phyloP scores from a whole-genome alignment of 768 basidiomycete species.

The Royoungia palumana region DNA sequence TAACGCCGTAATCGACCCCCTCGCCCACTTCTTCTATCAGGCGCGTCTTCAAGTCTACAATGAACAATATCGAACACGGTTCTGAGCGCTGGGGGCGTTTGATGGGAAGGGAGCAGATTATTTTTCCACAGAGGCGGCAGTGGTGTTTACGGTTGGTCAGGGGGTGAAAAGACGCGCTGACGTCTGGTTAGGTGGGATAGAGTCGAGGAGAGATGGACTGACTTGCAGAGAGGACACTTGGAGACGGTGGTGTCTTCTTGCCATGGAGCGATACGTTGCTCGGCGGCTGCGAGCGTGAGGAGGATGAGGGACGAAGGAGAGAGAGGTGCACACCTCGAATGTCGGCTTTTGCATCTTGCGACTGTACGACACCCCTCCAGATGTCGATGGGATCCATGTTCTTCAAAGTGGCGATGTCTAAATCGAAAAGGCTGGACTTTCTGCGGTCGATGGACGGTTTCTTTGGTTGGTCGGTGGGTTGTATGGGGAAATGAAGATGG shows the following conservation, averaged over 20 bases:
- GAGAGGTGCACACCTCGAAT: constrained; percentile 56
- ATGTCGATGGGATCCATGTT: constrained; percentile 65
- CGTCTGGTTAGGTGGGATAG: constrained; percentile 6
- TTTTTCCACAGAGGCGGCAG: constrained; percentile 88
- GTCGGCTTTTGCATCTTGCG: constrained; percentile 52
- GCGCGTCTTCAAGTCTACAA: constrained; percentile 77
- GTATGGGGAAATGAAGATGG: constrained; percentile 58
- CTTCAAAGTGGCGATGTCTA: constrained; percentile 55
- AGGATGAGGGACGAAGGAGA: constrained; percentile 1
- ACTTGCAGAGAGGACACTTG: constrained; percentile 86
- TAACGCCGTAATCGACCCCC: constrained; percentile 81
- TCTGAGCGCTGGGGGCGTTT: constrained; percentile 65
- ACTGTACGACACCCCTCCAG: constrained; percentile 60
- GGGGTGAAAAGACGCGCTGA: constrained; percentile 74
- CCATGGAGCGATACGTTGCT: constrained; percentile 95
- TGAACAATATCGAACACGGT: constrained; percentile 77
- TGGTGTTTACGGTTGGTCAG: constrained; percentile 95
- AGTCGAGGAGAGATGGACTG: constrained; percentile 25
- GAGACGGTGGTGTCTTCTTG: constrained; percentile 74
- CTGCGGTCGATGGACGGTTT: constrained; percentile 24
- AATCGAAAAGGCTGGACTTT: constrained; percentile 72
- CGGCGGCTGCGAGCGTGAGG: constrained; percentile 49
- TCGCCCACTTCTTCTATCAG: constrained; percentile 82
- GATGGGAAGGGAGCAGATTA: constrained; percentile 85
- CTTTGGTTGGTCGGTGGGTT: constrained; percentile 10